Evolutionary conservation across 2,329 filamentous ascomycete genomes (phyloP), one percentile per base, ranked within the genome.

Genomic region (Colletotrichum liriopes): DNA sequence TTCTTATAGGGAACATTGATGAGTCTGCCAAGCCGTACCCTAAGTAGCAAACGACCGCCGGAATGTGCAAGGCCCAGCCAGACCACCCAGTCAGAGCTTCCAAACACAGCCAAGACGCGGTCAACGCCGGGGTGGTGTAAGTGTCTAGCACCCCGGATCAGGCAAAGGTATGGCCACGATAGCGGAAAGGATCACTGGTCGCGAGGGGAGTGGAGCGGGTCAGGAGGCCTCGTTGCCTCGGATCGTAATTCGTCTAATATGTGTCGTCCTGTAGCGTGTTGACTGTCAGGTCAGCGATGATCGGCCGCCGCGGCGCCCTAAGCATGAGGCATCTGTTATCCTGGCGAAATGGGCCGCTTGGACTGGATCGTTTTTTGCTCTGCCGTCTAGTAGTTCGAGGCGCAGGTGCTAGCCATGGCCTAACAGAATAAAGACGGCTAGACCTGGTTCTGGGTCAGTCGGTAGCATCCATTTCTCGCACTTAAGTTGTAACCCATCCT

Each of bases 141-240:
- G n/a, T 68, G 54, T 69, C 59, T 65, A 37, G 59, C 59, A 64
- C 37, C 23, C 70, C 70, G 65, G 70, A 72, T 72, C 39, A 39
- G 66, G 65, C 32, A 45, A 37, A 32, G 20, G 26, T 29, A 41
- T 32, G 45, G 59, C 54, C 58, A 39, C 16, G 32, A 69, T 7
- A 32, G 5, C 52, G 65, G 58, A 58, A 54, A 39, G 59, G n/a
- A 59, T 23, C 37, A 35, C 45, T 41, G 35, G 45, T 39, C 26
- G 7, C 23, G 20, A 20, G 29, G 18, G 37, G 32, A 41, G 45
- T 32, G 56, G 35, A 45, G 41, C 35, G n/a, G 26, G 45, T 12
- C 51, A 39, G 37, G n/a, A 14, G 23, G 26, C 35, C 45, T 23
- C 35, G n/a, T 6, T n/a, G 26, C 49, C 37, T 23, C 35, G 37